Evolutionary conservation across 306 rosid species (phyloP), one percentile per base, ranked within the genome.

Genomic region (Cucumis cinereus): DNA sequence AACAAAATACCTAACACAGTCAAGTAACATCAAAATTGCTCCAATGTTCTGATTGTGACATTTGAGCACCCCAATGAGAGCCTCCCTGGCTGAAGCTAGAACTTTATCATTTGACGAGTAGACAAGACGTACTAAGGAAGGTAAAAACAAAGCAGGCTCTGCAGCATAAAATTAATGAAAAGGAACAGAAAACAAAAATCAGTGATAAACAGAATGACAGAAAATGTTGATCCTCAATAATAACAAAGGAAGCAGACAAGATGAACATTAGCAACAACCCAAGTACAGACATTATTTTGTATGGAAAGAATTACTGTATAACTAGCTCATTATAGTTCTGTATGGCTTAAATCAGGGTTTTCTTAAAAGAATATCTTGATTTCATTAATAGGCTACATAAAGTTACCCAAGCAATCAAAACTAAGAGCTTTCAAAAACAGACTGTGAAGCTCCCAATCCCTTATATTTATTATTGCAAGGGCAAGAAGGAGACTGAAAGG

Each of bases 71-170:
- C 79, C 81, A 79, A 70, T 43, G 75, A 92, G 75, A 70, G 96
- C 87, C 83, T 82, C 89, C 58, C 82, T 79, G 63, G 92, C 90
- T 40, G 85, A 81, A 79, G 91, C 85, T 83, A 85, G 87, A 63
- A 85, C 61, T 66, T 81, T 80, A 83, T 84, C 88, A 84, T 83
- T 82, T 55, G 69, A 30, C 28, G 91, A 91, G 81, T 77, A 86
- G 79, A 93, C 81, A 64, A 87, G 89, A 78, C 33, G 83, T 79
- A 90, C 85, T 78, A 91, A 78, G 79, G 90, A 83, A 54, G 90
- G 85, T 83, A 93, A 81, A 85, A 87, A 80, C 72, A 90, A 59
- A 10, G 86, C 87, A 30, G 96, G 98, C 49, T 90, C 98, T 93
- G 94, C 90, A 86, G 70, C 80, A 82, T 53, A 64, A 81, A 77